These are phyloP conservation scores for Puccinia triticina DNA, from an alignment of 1,284 basidiomycete genomes.

Conservation along the genomic window DNA sequence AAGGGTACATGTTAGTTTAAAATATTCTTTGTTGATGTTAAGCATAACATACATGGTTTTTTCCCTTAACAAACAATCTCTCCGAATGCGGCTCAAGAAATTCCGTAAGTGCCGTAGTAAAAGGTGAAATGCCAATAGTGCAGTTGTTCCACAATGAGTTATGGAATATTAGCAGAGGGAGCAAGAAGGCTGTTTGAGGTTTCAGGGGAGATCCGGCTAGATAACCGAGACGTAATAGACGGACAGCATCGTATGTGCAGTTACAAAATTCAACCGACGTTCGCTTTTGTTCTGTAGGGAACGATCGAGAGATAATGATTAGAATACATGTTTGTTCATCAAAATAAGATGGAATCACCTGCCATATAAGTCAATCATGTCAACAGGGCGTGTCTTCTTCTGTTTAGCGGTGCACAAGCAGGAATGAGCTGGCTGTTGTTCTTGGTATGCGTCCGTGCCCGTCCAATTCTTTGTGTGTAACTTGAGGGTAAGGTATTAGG, in stretches of 20 bases:
- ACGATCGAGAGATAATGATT: background rate
- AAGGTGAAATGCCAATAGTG: background rate
- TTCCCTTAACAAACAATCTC: background rate
- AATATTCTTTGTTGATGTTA: background rate
- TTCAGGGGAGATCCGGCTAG: background rate
- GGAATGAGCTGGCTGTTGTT: too few relatives aligned
- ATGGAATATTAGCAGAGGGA: background rate
- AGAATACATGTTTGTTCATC: too few relatives aligned
- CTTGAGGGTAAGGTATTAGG: background rate
- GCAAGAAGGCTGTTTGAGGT: background rate
- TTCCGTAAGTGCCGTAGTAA: background rate
- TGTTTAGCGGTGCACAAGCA: background rate
- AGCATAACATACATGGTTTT: background rate
- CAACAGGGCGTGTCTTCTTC: background rate
- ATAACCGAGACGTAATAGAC: slow-evolving; percentile 5
- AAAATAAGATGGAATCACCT: background rate
- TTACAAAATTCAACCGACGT: background rate
- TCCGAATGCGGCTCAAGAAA: background rate
- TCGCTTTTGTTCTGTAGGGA: background rate
- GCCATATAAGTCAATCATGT: too few relatives aligned
- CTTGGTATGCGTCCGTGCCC: background rate
- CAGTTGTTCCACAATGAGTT: slow-evolving; percentile 24
- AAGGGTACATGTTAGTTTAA: background rate
- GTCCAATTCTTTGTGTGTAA: background rate
- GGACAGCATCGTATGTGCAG: slow-evolving; percentile 9